These are phyloP conservation scores for Suillus tomentosus DNA, from an alignment of 768 basidiomycete genomes.

Conservation along the genomic window DNA sequence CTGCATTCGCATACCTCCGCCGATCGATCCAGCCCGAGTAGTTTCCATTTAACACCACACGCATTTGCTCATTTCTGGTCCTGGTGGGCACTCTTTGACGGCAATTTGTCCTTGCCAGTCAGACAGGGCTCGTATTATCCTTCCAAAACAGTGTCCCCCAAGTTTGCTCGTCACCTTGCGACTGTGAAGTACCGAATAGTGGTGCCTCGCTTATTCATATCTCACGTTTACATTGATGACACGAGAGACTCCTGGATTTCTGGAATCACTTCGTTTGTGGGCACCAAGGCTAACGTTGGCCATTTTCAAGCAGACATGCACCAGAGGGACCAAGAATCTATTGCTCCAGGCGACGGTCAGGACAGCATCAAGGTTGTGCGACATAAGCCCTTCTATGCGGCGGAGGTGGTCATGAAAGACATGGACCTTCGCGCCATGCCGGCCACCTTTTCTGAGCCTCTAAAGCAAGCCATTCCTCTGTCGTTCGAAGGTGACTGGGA, in stretches of 20 bases:
- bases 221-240: slow-evolving; percentile 86
- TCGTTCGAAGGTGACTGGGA: slow-evolving; percentile 46
- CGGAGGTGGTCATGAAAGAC: slow-evolving; percentile 78
- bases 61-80: slow-evolving; percentile 88
- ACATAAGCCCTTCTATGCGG: slow-evolving; percentile 86
- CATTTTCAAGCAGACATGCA: slow-evolving; percentile 90
- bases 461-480: slow-evolving; percentile 60
- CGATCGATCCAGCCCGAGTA: slow-evolving; percentile 50
- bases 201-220: slow-evolving; percentile 76
- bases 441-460: slow-evolving; percentile 74
- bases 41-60: slow-evolving; percentile 83
- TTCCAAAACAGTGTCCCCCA: slow-evolving; percentile 70
- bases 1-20: slow-evolving; percentile 31
- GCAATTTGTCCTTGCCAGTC: slow-evolving; percentile 76
- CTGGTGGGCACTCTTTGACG: slow-evolving; percentile 89
- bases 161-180: slow-evolving; percentile 85
- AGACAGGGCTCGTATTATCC: slow-evolving; percentile 87
- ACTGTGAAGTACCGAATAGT: slow-evolving; percentile 90
- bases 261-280: slow-evolving; percentile 79
- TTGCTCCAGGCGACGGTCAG: slow-evolving; percentile 55
- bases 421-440: slow-evolving; percentile 76
- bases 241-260: slow-evolving; percentile 77
- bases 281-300: slow-evolving; percentile 81
- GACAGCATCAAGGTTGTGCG: slow-evolving; percentile 60
- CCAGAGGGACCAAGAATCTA: slow-evolving; percentile 83